These are phyloP conservation scores for Cryphonectria naterciae DNA, from an alignment of 2,329 filamentous ascomycete species.

Conservation along the genomic window DNA sequence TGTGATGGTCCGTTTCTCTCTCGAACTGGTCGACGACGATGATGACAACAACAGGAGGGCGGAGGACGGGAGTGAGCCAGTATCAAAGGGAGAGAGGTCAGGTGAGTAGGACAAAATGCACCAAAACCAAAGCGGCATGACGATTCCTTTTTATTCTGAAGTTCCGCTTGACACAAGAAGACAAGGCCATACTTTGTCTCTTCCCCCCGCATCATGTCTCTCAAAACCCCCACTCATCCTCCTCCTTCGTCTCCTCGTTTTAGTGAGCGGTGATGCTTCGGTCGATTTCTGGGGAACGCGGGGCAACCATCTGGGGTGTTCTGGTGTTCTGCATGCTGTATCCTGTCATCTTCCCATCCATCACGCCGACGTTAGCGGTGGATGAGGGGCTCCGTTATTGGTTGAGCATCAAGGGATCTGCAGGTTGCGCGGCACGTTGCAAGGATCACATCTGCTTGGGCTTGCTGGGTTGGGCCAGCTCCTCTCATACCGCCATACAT, in stretches of 20 bases:
- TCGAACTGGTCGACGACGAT: neutral
- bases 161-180: neutral
- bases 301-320: neutral
- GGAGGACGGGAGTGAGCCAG: no score
- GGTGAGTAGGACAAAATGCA: neutral
- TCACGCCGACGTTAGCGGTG: neutral
- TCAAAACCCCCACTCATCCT: neutral
- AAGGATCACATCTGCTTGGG: neutral
- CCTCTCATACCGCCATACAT: no score
- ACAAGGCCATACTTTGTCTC: neutral
- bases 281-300: neutral
- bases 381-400: neutral
- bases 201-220: neutral
- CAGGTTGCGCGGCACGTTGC: neutral
- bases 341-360: conserved; percentile 3
- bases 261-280: conserved; percentile 1
- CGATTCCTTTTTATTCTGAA: neutral
- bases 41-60: neutral
- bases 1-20: neutral
- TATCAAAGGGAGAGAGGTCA: neutral
- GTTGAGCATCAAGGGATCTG: neutral
- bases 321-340: neutral
- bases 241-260: neutral
- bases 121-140: neutral
- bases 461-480: neutral